phyloP scores from a whole-genome alignment of 2,329 filamentous ascomycete species.

The Hymenotorrendiella dingleyae region DNA sequence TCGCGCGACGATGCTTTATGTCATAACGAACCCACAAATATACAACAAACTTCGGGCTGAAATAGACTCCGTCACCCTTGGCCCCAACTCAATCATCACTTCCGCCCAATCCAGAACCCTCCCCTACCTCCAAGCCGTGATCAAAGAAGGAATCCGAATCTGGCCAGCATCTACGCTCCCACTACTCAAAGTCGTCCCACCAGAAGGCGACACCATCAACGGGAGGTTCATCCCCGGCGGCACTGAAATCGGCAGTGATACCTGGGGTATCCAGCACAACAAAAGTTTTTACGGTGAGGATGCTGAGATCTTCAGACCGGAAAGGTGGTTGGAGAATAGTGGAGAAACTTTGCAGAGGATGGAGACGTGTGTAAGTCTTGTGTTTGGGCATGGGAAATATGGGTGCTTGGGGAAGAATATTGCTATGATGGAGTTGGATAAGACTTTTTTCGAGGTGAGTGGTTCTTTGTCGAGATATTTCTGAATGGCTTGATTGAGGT shows the following conservation, averaged over 20 bases:
- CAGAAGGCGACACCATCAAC: constrained; percentile 1
- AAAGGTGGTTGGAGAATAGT: constrained; percentile 40
- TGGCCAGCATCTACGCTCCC: not conserved
- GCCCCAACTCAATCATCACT: not conserved
- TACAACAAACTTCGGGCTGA: constrained; percentile 13
- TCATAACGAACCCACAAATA: constrained; percentile 16
- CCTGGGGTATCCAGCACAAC: constrained; percentile 34
- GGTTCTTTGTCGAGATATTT: not conserved
- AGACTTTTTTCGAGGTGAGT: constrained; percentile 42
- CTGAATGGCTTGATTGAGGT: too few relatives aligned
- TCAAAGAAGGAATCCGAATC: constrained; percentile 31
- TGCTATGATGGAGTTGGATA: constrained; percentile 44
- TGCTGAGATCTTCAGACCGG: constrained; percentile 39
- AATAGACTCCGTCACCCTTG: constrained; percentile 5
- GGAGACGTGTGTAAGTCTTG: constrained; percentile 36
- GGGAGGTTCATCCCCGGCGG: constrained; percentile 5
- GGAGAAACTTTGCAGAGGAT: constrained; percentile 27
- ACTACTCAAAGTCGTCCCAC: constrained; percentile 1
- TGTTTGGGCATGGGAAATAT: constrained; percentile 41
- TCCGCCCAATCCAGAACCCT: constrained; percentile 17
- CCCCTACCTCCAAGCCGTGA: constrained; percentile 29
- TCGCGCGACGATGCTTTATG: constrained; percentile 22
- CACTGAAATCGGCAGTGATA: constrained; percentile 18
- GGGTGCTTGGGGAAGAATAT: constrained; percentile 42
- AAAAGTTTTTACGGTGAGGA: constrained; percentile 34